A percentile compares a stretch with the other conserved stretches of the same genome.
phyloP scores from a whole-genome alignment of 1,139 yeast genomes.

The Zygotorulaspora mrakii region DNA sequence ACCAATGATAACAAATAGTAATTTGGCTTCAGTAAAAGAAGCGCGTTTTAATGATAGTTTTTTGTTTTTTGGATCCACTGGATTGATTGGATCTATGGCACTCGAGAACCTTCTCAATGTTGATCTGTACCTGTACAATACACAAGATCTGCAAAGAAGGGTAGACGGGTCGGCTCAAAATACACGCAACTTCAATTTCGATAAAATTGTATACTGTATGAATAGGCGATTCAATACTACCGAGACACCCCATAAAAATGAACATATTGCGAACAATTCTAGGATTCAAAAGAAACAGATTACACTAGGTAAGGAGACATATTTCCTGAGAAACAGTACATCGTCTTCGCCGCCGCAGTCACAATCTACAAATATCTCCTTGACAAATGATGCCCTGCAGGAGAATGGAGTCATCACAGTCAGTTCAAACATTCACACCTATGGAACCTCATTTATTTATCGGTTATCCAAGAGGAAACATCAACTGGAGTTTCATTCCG shows the following conservation, averaged over 20 bases:
- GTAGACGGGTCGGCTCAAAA: conserved; percentile 1
- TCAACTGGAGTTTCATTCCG: conserved; percentile 11
- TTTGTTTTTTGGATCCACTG: conserved; percentile 18
- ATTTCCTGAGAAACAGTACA: conserved; percentile 7
- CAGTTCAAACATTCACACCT: conserved; percentile 4
- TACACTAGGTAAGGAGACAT: conserved; percentile 3
- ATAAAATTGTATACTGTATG: conserved; percentile 12
- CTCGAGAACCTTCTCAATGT: conserved; percentile 13
- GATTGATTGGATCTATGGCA: conserved; percentile 16
- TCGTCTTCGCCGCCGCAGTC: conserved; percentile 9
- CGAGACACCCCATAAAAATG: conserved; percentile 1
- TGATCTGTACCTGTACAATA: conserved; percentile 11
- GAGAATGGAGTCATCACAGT: conserved; percentile 7
- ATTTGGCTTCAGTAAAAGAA: neutral
- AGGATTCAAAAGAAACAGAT: conserved; percentile 5
- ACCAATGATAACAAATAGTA: neutral
- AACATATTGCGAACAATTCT: conserved; percentile 3
- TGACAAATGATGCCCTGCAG: conserved; percentile 3
- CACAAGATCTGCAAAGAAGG: conserved; percentile 12
- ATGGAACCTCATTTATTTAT: conserved; percentile 3
- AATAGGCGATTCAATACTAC: conserved; percentile 7
- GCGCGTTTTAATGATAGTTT: conserved; percentile 11
- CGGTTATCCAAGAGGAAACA: conserved; percentile 6
- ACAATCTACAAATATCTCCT: conserved; percentile 6
- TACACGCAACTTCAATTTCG: conserved; percentile 6